Conservation (phyloP, 768 basidiomycete species). For the Serpula lacrymans region DNA sequence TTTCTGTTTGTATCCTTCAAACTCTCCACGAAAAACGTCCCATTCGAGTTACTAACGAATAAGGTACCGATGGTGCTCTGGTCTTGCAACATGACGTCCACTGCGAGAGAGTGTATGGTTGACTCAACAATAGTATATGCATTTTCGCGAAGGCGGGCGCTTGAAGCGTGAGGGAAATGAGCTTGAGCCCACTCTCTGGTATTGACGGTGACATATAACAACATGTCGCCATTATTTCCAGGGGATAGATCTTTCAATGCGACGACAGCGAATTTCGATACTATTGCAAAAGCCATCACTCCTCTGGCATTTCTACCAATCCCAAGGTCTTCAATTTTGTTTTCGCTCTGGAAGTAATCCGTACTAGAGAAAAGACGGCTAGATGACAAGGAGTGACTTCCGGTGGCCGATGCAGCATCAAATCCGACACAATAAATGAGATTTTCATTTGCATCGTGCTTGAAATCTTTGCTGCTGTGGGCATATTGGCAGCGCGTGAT, state of each 20-base stretch:
- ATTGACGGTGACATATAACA: constrained; percentile 84
- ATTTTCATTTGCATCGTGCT: constrained; percentile 67
- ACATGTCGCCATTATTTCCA: constrained; percentile 63
- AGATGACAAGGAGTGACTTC: constrained; percentile 44
- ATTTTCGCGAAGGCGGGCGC: constrained; percentile 78
- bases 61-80: constrained; percentile 73
- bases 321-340: constrained; percentile 78
- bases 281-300: constrained; percentile 90
- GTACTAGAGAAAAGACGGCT: constrained; percentile 78
- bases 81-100: constrained; percentile 85
- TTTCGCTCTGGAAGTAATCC: constrained; percentile 74
- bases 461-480: constrained; percentile 80
- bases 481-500: constrained; percentile 86
- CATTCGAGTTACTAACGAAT: constrained; percentile 94
- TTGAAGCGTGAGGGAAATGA: constrained; percentile 87
- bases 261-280: constrained; percentile 89
- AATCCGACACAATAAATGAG: constrained; percentile 90
- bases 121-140: constrained; percentile 96
- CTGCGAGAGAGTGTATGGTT: constrained; percentile 88
- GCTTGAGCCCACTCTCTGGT: constrained; percentile 83
- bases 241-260: constrained; percentile 71
- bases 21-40: constrained; percentile 91
- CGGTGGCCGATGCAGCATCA: constrained; percentile 50
- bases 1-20: constrained; percentile 93
- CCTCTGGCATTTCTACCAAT: constrained; percentile 83